Conservation (phyloP, 345 rosid species). For the Corymbia maculata region DNA sequence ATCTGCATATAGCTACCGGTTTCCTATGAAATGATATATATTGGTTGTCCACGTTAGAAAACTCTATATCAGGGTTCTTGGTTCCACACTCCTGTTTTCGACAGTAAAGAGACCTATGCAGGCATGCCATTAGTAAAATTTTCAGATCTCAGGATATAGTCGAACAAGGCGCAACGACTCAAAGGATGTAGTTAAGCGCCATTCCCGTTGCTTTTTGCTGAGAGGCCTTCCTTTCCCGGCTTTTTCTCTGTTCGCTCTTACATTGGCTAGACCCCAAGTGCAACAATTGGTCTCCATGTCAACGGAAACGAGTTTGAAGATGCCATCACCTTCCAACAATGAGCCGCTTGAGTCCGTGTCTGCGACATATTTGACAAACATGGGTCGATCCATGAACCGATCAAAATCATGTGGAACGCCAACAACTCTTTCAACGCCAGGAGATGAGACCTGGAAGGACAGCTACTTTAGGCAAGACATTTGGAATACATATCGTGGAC, state of each 20-base stretch:
- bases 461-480: neutral
- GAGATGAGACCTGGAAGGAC: constrained; percentile 64
- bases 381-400: constrained; percentile 62
- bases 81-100: neutral
- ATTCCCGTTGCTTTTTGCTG: constrained; percentile 74
- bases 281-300: constrained; percentile 47
- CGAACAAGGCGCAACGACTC: constrained; percentile 52
- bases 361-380: constrained; percentile 50
- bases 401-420: constrained; percentile 73
- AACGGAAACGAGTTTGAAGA: constrained; percentile 58
- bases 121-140: neutral
- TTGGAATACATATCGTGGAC: too few relatives aligned
- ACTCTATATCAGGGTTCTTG: neutral
- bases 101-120: neutral
- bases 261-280: constrained; percentile 82
- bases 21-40: neutral
- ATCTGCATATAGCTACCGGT: neutral
- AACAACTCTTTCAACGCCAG: constrained; percentile 78
- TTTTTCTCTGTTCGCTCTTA: constrained; percentile 72
- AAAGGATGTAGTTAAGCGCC: constrained; percentile 63
- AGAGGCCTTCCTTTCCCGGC: constrained; percentile 92
- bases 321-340: constrained; percentile 48
- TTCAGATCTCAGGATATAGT: constrained; percentile 40
- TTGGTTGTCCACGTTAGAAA: neutral
- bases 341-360: constrained; percentile 6